Conservation (phyloP, 1,284 basidiomycete species). For the Ganoderma lucidum region DNA sequence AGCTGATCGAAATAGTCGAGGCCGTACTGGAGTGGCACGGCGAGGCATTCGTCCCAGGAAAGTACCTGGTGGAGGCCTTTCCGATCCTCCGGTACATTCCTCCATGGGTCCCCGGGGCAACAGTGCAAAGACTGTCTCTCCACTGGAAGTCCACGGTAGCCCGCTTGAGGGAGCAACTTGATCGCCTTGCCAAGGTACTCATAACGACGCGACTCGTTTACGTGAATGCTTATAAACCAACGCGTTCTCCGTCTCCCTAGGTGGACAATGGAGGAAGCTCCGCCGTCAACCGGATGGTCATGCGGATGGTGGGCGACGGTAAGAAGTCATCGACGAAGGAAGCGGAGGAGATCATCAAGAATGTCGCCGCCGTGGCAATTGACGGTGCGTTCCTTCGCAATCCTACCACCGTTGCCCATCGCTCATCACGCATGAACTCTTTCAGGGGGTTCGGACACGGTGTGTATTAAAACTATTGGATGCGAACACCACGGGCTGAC, state of each 20-base stretch:
- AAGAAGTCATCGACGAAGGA: neutral
- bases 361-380: neutral
- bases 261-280: too few species aligned
- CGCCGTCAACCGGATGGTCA: neutral
- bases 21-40: constrained; percentile 1
- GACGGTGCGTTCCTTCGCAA: constrained; percentile 1
- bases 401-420: neutral
- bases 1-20: constrained; percentile 6
- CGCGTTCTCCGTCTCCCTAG: neutral
- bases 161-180: neutral
- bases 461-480: neutral
- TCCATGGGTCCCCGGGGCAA: constrained; percentile 19
- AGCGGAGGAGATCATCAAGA: constrained; percentile 4
- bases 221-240: neutral
- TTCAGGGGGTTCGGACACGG: constrained; percentile 7
- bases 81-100: constrained; percentile 19
- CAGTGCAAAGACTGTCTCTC: constrained; percentile 1
- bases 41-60: constrained; percentile 15
- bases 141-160: neutral
- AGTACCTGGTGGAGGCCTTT: constrained; percentile 18
- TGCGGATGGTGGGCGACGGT: neutral
- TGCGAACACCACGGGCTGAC: neutral
- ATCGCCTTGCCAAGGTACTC: neutral
- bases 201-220: neutral
- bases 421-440: constrained; percentile 29